These are phyloP conservation scores for Cochlearia excelsa DNA, from an alignment of 345 rosid genomes.

Conservation along the genomic window DNA sequence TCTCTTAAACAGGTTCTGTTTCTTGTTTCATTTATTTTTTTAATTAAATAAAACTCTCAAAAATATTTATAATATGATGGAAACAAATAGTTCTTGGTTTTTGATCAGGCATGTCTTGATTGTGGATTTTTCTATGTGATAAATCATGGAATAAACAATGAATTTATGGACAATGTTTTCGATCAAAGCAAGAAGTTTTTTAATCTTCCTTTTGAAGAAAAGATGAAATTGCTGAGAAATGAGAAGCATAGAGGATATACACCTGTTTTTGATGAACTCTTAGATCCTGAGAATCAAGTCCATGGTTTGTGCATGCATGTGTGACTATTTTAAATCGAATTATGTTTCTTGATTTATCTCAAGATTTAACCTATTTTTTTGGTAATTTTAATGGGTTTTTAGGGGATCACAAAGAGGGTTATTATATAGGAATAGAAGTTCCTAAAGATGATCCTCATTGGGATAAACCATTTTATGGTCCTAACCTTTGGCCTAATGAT, in stretches of 20 bases:
- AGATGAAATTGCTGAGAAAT: constrained; percentile 65
- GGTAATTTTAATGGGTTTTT: constrained; percentile 6
- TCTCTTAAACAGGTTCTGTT: constrained; percentile 22
- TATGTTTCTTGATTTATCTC: neutral
- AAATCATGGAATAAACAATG: constrained; percentile 69
- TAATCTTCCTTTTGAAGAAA: constrained; percentile 50
- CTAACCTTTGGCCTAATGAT: constrained; percentile 66
- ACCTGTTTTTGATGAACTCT: constrained; percentile 61
- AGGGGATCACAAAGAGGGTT: constrained; percentile 90
- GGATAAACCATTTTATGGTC: constrained; percentile 71
- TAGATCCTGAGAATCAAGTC: constrained; percentile 48
- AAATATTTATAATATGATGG: neutral
- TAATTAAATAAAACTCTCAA: neutral
- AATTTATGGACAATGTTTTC: constrained; percentile 64
- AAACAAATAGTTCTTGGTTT: neutral
- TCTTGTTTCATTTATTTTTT: neutral
- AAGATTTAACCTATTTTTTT: no score
- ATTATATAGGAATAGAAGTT: constrained; percentile 63
- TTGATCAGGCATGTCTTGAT: constrained; percentile 70
- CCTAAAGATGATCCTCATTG: constrained; percentile 50
- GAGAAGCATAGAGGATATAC: constrained; percentile 69
- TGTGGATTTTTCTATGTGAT: constrained; percentile 75
- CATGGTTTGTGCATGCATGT: neutral
- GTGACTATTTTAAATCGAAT: neutral
- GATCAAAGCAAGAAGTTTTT: constrained; percentile 60